Percentiles rank a stretch among this genome's conserved stretches.
phyloP scores from a whole-genome alignment of 1,284 basidiomycete genomes.

The Puccinia horiana region DNA sequence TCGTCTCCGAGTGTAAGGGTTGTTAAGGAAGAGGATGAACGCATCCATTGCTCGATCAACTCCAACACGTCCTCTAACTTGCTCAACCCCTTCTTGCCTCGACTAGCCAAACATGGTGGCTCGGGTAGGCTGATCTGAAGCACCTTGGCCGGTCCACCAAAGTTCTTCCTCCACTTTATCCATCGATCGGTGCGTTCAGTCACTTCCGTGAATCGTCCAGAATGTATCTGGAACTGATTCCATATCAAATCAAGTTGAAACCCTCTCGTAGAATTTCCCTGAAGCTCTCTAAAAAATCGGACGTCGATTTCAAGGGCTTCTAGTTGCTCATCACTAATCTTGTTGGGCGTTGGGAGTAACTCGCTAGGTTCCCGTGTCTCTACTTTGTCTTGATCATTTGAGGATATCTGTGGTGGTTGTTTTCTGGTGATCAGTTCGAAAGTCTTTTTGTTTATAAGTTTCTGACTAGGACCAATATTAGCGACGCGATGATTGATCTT shows the following conservation, averaged over 20 bases:
- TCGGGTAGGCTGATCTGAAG: constrained; percentile 21
- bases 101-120: not conserved
- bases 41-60: constrained; percentile 36
- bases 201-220: constrained; percentile 23
- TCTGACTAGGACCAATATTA: constrained; percentile 28
- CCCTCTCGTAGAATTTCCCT: not conserved
- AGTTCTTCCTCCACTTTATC: constrained; percentile 42
- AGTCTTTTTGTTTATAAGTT: constrained; percentile 36
- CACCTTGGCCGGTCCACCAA: constrained; percentile 22
- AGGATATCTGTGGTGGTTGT: not conserved
- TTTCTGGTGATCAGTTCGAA: constrained; percentile 26
- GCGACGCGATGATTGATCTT: constrained; percentile 17
- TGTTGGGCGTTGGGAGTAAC: constrained; percentile 22
- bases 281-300: constrained; percentile 29
- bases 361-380: not conserved
- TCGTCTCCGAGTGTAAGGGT: not conserved
- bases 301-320: constrained; percentile 37
- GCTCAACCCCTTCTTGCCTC: constrained; percentile 12
- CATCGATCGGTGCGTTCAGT: constrained; percentile 12
- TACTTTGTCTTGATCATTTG: not conserved
- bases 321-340: constrained; percentile 40
- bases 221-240: constrained; percentile 36
- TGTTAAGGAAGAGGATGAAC: not conserved
- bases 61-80: constrained; percentile 30
- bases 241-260: constrained; percentile 41